Percentiles rank a stretch among this genome's conserved stretches.
These are phyloP conservation scores for Cubamyces sp. DNA, from an alignment of 768 basidiomycete species.

Conservation along the genomic window DNA sequence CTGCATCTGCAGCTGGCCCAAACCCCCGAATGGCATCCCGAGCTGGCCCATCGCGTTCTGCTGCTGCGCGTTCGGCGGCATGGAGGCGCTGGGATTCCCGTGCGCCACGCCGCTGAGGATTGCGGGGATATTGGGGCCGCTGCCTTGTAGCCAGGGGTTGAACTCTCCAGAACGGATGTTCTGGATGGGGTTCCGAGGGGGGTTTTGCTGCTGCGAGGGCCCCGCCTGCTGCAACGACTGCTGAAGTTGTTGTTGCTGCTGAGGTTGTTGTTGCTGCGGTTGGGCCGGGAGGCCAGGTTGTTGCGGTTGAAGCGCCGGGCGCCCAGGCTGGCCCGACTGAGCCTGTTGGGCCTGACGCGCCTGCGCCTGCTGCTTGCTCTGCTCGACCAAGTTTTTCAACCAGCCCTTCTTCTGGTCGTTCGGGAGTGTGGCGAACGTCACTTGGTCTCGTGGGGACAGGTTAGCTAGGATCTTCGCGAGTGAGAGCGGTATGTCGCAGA, in stretches of 20 bases:
- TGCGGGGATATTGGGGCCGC: slow-evolving; percentile 12
- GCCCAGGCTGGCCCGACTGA: slow-evolving; percentile 5
- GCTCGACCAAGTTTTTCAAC: slow-evolving; percentile 9
- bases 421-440: slow-evolving; percentile 19
- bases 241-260: slow-evolving; percentile 32
- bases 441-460: slow-evolving; percentile 20
- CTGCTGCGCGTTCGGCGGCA: neutral
- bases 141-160: slow-evolving; percentile 17
- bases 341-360: slow-evolving; percentile 29
- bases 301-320: slow-evolving; percentile 21
- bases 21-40: slow-evolving; percentile 16
- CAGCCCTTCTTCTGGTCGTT: slow-evolving; percentile 25
- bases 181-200: neutral
- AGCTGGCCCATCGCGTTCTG: slow-evolving; percentile 8
- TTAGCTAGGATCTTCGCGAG: slow-evolving; percentile 10
- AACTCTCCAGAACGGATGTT: slow-evolving; percentile 11
- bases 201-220: slow-evolving; percentile 4
- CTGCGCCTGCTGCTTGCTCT: slow-evolving; percentile 10
- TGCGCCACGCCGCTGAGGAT: slow-evolving; percentile 3
- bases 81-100: neutral
- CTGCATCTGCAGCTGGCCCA: slow-evolving; percentile 10
- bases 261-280: slow-evolving; percentile 31
- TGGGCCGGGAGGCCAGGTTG: neutral
- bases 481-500: slow-evolving; percentile 15
- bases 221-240: slow-evolving; percentile 32